Percentiles rank a stretch among this genome's conserved stretches.
These are phyloP conservation scores for Amanita inopinata DNA, from an alignment of 768 basidiomycete species.

Conservation along the genomic window DNA sequence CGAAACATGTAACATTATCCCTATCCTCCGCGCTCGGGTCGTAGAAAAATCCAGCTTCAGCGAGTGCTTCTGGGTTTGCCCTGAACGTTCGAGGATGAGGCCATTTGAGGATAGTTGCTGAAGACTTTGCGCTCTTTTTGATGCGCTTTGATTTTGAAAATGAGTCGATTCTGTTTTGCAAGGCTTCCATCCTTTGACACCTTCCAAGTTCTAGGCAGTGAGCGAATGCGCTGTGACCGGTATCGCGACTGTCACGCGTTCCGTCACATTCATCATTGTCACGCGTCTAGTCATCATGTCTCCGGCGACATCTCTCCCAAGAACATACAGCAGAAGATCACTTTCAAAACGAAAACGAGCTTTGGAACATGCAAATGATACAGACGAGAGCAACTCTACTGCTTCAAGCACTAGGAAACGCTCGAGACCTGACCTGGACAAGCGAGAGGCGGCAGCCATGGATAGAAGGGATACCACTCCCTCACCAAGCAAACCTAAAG, in stretches of 20 bases:
- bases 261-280: conserved; percentile 10
- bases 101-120: conserved; percentile 56
- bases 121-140: conserved; percentile 28
- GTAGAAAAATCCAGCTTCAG: conserved; percentile 88
- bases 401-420: conserved; percentile 3
- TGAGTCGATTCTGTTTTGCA: conserved; percentile 53
- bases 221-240: conserved; percentile 4
- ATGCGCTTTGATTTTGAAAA: conserved; percentile 56
- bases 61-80: conserved; percentile 67
- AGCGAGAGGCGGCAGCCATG: conserved; percentile 17
- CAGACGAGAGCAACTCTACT: background rate
- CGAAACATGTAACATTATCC: conserved; percentile 77
- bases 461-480: background rate
- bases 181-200: conserved; percentile 37
- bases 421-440: conserved; percentile 1
- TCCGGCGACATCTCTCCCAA: conserved; percentile 15
- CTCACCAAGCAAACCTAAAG: background rate
- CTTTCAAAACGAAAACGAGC: conserved; percentile 18
- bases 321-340: conserved; percentile 28
- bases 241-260: conserved; percentile 30
- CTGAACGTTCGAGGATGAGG: conserved; percentile 56
- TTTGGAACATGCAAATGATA: background rate
- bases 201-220: conserved; percentile 7
- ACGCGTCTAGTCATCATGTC: conserved; percentile 6
- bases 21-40: conserved; percentile 54